Percentiles rank a stretch among this genome's conserved stretches.
These are phyloP conservation scores for Nicotiana attenuata DNA, from an alignment of 257 asterid genomes.

Conservation along the genomic window DNA sequence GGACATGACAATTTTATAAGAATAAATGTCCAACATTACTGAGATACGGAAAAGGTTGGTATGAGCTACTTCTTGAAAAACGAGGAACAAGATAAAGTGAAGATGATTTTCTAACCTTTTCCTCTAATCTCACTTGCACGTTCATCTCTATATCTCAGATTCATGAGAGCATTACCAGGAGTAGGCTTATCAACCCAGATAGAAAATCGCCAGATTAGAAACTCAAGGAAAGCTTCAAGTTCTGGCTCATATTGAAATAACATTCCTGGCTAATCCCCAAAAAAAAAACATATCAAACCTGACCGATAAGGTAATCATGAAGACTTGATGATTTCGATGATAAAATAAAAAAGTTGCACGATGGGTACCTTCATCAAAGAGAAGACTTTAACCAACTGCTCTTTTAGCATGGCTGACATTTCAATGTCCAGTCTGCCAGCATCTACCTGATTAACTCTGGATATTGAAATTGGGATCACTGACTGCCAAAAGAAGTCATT, in stretches of 20 bases:
- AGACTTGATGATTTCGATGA: neutral
- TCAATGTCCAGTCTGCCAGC: constrained; percentile 87
- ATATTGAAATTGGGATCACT: constrained; percentile 67
- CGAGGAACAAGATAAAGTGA: neutral
- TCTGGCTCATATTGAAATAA: constrained; percentile 92
- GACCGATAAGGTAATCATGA: constrained; percentile 18
- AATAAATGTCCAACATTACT: neutral
- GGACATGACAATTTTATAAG: neutral
- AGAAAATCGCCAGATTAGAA: constrained; percentile 93
- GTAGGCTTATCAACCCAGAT: constrained; percentile 99
- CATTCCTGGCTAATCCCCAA: constrained; percentile 98
- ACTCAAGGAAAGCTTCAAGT: constrained; percentile 91
- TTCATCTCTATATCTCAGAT: constrained; percentile 82
- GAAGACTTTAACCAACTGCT: constrained; percentile 83
- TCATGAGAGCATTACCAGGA: constrained; percentile 89
- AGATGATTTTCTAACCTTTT: constrained; percentile 48
- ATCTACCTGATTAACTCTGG: constrained; percentile 89
- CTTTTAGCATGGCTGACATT: constrained; percentile 97
- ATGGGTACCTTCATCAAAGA: constrained; percentile 79
- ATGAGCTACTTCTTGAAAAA: neutral
- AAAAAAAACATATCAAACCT: constrained; percentile 26
- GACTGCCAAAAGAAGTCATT: constrained; percentile 38
- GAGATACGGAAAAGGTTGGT: neutral
- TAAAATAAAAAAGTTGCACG: constrained; percentile 12
- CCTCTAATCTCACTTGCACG: constrained; percentile 67